Conservation (phyloP, 2,329 filamentous ascomycete genomes). For the Salinomyces thailandicus region DNA sequence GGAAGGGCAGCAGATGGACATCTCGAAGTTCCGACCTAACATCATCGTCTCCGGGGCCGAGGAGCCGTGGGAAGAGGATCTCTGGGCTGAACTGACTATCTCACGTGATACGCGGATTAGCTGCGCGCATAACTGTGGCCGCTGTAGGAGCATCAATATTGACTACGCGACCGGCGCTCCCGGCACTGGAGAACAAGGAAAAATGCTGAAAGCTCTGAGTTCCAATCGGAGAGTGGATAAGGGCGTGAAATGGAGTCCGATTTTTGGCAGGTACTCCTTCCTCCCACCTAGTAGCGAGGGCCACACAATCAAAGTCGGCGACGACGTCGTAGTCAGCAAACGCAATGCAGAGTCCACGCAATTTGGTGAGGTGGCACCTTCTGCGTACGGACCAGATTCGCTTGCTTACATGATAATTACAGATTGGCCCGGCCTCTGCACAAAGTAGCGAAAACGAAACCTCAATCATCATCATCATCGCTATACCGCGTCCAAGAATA, state of each 20-base stretch:
- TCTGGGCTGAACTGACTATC: slow-evolving; percentile 32
- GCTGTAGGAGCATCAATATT: slow-evolving; percentile 38
- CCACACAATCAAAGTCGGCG: slow-evolving; percentile 29
- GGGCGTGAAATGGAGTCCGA: slow-evolving; percentile 36
- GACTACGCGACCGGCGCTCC: slow-evolving; percentile 37
- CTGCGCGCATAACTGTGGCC: slow-evolving; percentile 36
- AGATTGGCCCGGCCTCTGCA: slow-evolving; percentile 11
- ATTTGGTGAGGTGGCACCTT: slow-evolving; percentile 30
- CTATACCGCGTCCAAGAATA: not conserved
- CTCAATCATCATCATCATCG: not conserved
- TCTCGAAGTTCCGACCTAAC: slow-evolving; percentile 39
- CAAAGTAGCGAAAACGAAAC: slow-evolving; percentile 5
- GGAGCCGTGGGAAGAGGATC: slow-evolving; percentile 36
- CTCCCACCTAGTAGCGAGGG: slow-evolving; percentile 24
- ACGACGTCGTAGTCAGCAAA: slow-evolving; percentile 32
- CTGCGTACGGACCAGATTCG: not conserved
- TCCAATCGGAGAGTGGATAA: slow-evolving; percentile 36
- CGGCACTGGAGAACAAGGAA: slow-evolving; percentile 27
- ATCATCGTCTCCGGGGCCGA: slow-evolving; percentile 34
- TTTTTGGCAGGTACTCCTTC: slow-evolving; percentile 40
- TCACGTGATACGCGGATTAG: slow-evolving; percentile 22
- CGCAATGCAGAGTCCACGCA: slow-evolving; percentile 30
- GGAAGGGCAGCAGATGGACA: slow-evolving; percentile 29
- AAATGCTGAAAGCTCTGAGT: slow-evolving; percentile 37
- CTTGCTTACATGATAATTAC: not conserved